Conservation (phyloP, 106 monocot species). For the Agapanthus africanus region DNA sequence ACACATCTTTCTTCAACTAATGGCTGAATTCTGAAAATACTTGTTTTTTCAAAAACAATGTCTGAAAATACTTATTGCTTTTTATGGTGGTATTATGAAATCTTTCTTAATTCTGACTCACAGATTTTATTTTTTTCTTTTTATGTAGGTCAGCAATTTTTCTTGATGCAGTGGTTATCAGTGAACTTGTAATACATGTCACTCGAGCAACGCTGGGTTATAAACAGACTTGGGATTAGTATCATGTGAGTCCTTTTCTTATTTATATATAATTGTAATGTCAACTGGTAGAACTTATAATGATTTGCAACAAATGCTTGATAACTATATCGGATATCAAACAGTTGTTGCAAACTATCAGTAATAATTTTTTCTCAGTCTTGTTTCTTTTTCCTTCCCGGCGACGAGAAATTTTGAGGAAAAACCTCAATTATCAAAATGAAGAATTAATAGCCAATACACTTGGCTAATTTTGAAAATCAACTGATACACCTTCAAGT, state of each 20-base stretch:
- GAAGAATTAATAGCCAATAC: no score
- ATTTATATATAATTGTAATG: neutral
- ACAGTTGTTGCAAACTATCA: neutral
- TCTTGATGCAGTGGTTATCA: conserved; percentile 69
- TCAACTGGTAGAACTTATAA: neutral
- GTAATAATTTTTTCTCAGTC: neutral
- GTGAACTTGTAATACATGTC: conserved; percentile 67
- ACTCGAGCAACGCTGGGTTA: conserved; percentile 71
- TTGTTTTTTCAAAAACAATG: no score
- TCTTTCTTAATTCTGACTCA: no score
- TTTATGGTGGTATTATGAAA: neutral
- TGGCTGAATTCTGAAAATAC: neutral
- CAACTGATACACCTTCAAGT: no score
- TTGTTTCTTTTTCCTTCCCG: no score
- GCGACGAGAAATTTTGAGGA: no score
- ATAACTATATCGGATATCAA: neutral
- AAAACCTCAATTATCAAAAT: no score
- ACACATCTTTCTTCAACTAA: neutral
- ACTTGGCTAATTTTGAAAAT: no score
- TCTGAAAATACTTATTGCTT: neutral
- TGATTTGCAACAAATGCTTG: neutral
- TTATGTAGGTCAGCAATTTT: conserved; percentile 70
- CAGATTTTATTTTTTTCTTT: no score
- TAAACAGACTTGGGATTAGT: conserved; percentile 89
- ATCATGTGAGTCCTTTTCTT: conserved; percentile 43